Evolutionary conservation across 805 yeast genomes (phyloP).

Genomic region (Cyberlindnera xishuangbannaensis): DNA sequence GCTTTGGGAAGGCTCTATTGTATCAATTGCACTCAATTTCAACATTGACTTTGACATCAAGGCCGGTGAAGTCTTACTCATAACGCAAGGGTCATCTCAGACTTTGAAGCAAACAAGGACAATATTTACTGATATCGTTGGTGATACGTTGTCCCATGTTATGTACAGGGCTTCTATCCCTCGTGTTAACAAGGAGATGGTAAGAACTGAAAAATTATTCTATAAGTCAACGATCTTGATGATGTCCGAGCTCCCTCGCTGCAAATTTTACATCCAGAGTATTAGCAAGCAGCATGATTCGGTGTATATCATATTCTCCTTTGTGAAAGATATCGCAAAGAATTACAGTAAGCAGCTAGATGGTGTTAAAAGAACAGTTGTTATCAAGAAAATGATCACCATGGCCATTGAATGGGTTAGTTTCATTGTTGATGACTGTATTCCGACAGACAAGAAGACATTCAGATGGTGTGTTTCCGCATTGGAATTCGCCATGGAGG

Average conservation of each 20-base stretch:
- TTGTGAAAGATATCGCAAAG: conserved; percentile 76
- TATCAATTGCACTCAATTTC: conserved; percentile 37
- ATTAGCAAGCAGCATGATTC: conserved; percentile 68
- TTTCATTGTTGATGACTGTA: conserved; percentile 90
- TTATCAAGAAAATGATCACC: conserved; percentile 66
- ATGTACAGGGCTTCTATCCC: conserved; percentile 68
- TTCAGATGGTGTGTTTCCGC: conserved; percentile 97
- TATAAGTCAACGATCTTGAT: conserved; percentile 63
- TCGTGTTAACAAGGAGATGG: conserved; percentile 67
- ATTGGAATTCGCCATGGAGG: conserved; percentile 90
- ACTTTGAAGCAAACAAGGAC: conserved; percentile 51
- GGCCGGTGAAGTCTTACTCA: conserved; percentile 60
- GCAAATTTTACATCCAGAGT: conserved; percentile 47
- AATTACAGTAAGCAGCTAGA: conserved; percentile 63
- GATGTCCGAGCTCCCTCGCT: conserved; percentile 50
- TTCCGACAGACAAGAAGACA: conserved; percentile 84
- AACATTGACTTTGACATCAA: conserved; percentile 43
- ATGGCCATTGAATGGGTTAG: conserved; percentile 87
- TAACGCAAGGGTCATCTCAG: conserved; percentile 63
- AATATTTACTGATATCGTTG: conserved; percentile 51
- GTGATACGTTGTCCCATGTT: conserved; percentile 47
- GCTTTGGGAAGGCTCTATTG: conserved; percentile 83
- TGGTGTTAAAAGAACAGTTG: conserved; percentile 55
- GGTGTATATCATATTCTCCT: conserved; percentile 66
- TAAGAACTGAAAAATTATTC: conserved; percentile 57